Base-by-base conservation (phyloP, 2,329 filamentous ascomycete species). In the Neospermospora avenae region DNA sequence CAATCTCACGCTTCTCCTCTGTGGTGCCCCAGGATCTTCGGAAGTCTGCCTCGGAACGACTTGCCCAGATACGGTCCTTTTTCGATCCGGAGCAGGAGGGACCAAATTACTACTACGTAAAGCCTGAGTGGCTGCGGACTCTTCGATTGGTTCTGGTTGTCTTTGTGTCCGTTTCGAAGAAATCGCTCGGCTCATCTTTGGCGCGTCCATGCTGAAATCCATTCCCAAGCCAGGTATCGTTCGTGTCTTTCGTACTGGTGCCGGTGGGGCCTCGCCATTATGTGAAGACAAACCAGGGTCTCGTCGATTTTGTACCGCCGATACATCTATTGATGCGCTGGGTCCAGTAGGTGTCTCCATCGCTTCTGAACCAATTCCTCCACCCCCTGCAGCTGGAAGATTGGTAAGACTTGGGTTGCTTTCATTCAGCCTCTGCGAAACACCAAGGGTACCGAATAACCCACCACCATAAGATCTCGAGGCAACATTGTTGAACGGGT, bases 21-120 rank as follows among this genome's bases (percentile, higher is more conserved):
- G 85, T 2, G 84, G 81, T 18, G 80, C 82, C 42, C 82, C 80
- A 42, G 84, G 82, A 67, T 91, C 89, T 62, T 86, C 82, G 3
- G 82, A 84, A 48, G 73, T 68, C 56, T 77, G 81, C 64, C 75
- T 77, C 52, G 78, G 77, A 52, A 83, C 83, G 14, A 82, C 83
- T 67, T 96, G 91, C 3, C 93, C 93, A 42, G 93, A 96, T n/a
- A 96, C 84, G 1, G 92, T 97, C 67, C 93, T 86, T 77, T 97
- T 98, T 73, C 92, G 85, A 62, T 93, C 90, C 14, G 80, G 76
- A 3, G 77, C 78, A 18, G 62, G 55, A 56, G 66, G 57, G 28
- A 61, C 58, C 37, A 70, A 58, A 58, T 61, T 69, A 42, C 62
- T 64, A 54, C 48, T 66, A 49, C 69, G 58, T 25, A 69, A 45